Percentiles rank a stretch among this genome's conserved stretches.
phyloP scores from a whole-genome alignment of 495 filamentous ascomycete genomes.

The Choiromyces venosus region DNA sequence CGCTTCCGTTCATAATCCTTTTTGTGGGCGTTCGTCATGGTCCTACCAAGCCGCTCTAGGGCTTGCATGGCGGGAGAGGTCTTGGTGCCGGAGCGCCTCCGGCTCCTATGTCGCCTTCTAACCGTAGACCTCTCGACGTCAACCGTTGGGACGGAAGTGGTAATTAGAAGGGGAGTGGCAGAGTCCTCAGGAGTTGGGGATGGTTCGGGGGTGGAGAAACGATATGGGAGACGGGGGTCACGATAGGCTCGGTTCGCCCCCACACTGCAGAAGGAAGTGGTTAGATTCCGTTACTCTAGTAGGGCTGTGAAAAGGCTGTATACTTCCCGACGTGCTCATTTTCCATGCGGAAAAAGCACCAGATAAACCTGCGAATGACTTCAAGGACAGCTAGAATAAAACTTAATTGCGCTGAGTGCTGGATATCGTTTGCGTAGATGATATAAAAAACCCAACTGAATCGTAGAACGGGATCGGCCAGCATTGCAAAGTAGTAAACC shows the following conservation, averaged over 20 bases:
- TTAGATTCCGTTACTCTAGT: neutral
- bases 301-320: neutral
- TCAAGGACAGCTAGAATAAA: conserved; percentile 74
- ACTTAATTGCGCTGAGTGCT: conserved; percentile 71
- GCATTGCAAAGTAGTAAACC: conserved; percentile 80
- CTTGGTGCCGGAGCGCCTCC: conserved; percentile 8
- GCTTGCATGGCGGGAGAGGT: conserved; percentile 32
- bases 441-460: conserved; percentile 96
- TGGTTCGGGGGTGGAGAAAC: conserved; percentile 19
- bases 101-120: conserved; percentile 24
- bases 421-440: conserved; percentile 68
- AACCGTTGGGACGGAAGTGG: conserved; percentile 17
- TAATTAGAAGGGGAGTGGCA: conserved; percentile 24
- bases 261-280: conserved; percentile 15
- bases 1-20: conserved; percentile 40
- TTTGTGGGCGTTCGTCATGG: conserved; percentile 38
- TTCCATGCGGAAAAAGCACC: conserved; percentile 89
- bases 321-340: conserved; percentile 65
- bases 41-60: conserved; percentile 35
- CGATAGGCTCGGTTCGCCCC: conserved; percentile 40
- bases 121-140: conserved; percentile 34
- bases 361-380: conserved; percentile 74
- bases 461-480: conserved; percentile 77
- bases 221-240: conserved; percentile 36
- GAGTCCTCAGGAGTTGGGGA: conserved; percentile 19